Evolutionary conservation across 2,329 filamentous ascomycete genomes (phyloP), one percentile per base, ranked within the genome.

Genomic region (Waltergamsia citrina): DNA sequence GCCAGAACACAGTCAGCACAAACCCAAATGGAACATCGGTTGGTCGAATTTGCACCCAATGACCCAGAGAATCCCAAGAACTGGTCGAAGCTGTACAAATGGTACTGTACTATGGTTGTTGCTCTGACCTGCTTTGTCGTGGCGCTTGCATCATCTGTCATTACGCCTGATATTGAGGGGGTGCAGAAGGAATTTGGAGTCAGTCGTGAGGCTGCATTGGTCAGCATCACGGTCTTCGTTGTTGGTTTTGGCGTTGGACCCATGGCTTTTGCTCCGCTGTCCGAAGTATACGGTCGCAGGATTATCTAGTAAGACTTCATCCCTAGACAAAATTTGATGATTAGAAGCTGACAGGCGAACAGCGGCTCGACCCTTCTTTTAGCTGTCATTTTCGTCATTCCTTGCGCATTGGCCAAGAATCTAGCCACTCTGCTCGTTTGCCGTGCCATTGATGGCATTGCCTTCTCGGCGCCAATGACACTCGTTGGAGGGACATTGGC

Each of bases 81-180:
- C 56, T 92, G 83, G 83, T 75, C 71, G 37, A 86, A 85, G 54
- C 63, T 59, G 2, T 81, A 65, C 54, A 92, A 88, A 58, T 90
- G 85, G 84, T 85, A 80, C 49, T 80, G 75, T 50, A 94, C 86
- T 17, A 86, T 93, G 80, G 76, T 85, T 12, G 85, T 94, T 0
- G 82, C 86, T 2, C 41, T 73, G 16, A 84, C 80, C 2, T 85
- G 81, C 49, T 85, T 86, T 50, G 78, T 83, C 26, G 81, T 85
- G 29, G 78, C 81, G 0, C 75, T 85, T 37, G 65, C 67, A 17
- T 85, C 79, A 32, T 76, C 78, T 33, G 79, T 93, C 43, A 78
- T 93, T 50, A 93, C 86, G 0, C 76, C 85, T 9, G 81, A 87
- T 50, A 64, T 93, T 4, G 60, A 51, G 3, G 81, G 78, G 2